These are phyloP conservation scores for Viola odorata DNA, from an alignment of 345 rosid species.

Conservation along the genomic window DNA sequence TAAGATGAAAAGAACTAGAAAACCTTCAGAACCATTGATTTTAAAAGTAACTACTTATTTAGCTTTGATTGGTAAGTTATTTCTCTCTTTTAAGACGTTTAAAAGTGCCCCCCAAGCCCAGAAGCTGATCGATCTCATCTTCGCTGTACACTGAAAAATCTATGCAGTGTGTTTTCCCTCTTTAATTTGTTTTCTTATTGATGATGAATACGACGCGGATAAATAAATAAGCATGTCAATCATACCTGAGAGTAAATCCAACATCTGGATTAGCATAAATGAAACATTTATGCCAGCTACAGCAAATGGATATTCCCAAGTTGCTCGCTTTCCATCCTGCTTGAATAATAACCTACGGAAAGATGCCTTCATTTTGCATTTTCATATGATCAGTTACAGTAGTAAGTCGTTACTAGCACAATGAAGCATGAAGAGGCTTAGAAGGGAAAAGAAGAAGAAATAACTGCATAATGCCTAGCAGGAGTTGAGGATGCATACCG, in stretches of 20 bases:
- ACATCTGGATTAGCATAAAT: constrained; percentile 91
- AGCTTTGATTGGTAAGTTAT: not conserved
- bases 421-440: not conserved
- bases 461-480: not conserved
- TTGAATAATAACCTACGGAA: constrained; percentile 88
- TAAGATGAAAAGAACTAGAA: not conserved
- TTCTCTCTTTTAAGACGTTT: not conserved
- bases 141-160: not conserved
- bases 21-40: not conserved
- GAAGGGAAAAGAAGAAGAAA: not conserved
- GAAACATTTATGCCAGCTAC: constrained; percentile 96
- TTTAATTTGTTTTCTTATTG: not conserved
- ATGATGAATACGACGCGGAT: not conserved
- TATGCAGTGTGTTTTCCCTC: not conserved
- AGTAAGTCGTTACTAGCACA: constrained; percentile 9
- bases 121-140: not conserved
- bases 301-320: constrained; percentile 98
- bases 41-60: not conserved
- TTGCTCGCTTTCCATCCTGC: constrained; percentile 74
- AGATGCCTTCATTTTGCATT: constrained; percentile 75
- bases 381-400: constrained; percentile 41
- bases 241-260: constrained; percentile 69
- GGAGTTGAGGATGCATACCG: constrained; percentile 42
- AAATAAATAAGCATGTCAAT: constrained; percentile 2
- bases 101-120: not conserved